phyloP scores from a whole-genome alignment of 2,329 filamentous ascomycete genomes.

The Westerdykella ornata region DNA sequence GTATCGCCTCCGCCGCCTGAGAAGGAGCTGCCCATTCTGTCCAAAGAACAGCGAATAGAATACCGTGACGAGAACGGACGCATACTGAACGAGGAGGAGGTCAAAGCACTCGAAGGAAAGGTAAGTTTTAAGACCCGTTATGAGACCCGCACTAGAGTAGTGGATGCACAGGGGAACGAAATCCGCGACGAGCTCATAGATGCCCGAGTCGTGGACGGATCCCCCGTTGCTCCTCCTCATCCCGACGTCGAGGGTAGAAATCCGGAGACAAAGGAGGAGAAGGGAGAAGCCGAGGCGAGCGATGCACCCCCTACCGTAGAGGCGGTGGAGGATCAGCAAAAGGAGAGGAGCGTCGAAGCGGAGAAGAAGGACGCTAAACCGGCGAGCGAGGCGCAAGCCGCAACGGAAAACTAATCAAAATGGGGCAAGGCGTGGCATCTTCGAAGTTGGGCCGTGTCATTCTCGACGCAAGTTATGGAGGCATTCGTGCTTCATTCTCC shows the following conservation, averaged over 20 bases:
- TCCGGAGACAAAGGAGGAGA: conserved; percentile 46
- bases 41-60: conserved; percentile 75
- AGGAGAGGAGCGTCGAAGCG: conserved; percentile 41
- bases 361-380: conserved; percentile 32
- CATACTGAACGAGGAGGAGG: conserved; percentile 73
- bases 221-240: conserved; percentile 46
- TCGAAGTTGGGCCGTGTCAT: no score
- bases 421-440: no score
- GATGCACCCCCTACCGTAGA: conserved; percentile 38
- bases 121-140: conserved; percentile 94
- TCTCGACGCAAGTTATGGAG: no score
- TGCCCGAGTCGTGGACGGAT: conserved; percentile 26
- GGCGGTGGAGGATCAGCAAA: conserved; percentile 38
- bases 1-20: conserved; percentile 27
- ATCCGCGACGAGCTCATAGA: conserved; percentile 47
- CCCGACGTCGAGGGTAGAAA: conserved; percentile 54
- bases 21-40: conserved; percentile 37
- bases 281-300: conserved; percentile 35
- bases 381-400: conserved; percentile 35
- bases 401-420: conserved; percentile 14
- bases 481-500: no score
- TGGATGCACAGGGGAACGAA: conserved; percentile 75
- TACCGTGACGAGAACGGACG: conserved; percentile 95
- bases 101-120: conserved; percentile 78
- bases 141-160: conserved; percentile 82